Base-by-base conservation (phyloP, 2,329 filamentous ascomycete species). In the Mariannaea elegans region DNA sequence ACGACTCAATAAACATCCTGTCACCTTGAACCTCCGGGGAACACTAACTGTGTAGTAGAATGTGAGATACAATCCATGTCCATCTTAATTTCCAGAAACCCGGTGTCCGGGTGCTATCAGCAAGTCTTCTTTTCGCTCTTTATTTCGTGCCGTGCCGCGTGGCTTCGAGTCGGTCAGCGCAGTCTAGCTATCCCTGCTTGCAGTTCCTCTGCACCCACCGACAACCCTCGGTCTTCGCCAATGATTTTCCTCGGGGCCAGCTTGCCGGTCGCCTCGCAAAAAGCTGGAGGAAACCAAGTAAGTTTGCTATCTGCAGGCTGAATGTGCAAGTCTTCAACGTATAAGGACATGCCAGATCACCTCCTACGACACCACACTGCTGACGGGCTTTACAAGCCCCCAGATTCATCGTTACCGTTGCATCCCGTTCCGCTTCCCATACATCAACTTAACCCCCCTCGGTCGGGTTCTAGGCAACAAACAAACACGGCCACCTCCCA, bases 261-360 rank as follows among this genome's bases (percentile, higher is more conserved):
- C n/a, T n/a, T n/a, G n/a, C n/a, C n/a, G n/a, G 32, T 27, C 24
- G 32, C 12, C 32, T 14, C 9, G 23, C 19, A 13, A 53, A 8
- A 29, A 24, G 14, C 32, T 5, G 9, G 18, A 16, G 21, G 16
- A 45, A 53, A 46, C 38, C 23, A 53, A 53, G 19, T 3, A 27
- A n/a, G 21, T 18, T 21, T 34, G 27, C 38, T 18, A 13, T 24
- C 18, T 50, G 34, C 34, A 18, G 21, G 24, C 32, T 21, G 27
- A 31, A 21, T 16, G 38, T n/a, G 18, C 24, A 12, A 14, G 13
- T 13, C 7, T 14, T 10, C 32, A 7, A 16, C 50, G 50, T 53
- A 53, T 53, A 4, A 29, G 50, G 13, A 38, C 12, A 18, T 36
- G 50, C 39, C 50, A 53, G 18, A 36, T 53, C 50, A 53, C 7